A percentile compares a stretch with the other conserved stretches of the same genome.
These are phyloP conservation scores for Fusarium bulbicola DNA, from an alignment of 2,329 filamentous ascomycete species.

Conservation along the genomic window DNA sequence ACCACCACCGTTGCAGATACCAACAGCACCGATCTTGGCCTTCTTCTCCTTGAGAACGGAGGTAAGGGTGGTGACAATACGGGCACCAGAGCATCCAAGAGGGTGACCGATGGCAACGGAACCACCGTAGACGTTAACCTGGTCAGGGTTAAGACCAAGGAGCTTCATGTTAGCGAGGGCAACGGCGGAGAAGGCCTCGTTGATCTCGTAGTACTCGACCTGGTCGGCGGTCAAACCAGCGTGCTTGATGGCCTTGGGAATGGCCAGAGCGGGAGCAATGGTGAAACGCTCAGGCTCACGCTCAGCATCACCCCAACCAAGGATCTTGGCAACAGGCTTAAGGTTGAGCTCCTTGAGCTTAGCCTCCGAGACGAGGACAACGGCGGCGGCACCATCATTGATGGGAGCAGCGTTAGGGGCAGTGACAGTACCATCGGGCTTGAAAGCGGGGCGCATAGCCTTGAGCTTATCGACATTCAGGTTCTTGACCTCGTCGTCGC, in stretches of 20 bases:
- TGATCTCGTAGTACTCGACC: constrained; percentile 97
- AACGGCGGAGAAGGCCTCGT: constrained; percentile 98
- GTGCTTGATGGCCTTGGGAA: constrained; percentile 97
- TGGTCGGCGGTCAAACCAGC: constrained; percentile 80
- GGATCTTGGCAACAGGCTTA: constrained; percentile 94
- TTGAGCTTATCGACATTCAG: constrained; percentile 85
- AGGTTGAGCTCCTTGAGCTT: constrained; percentile 92
- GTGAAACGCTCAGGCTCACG: constrained; percentile 95
- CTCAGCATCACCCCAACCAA: constrained; percentile 95
- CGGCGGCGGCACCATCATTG: constrained; percentile 91
- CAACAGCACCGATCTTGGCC: constrained; percentile 91
- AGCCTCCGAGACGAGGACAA: constrained; percentile 92
- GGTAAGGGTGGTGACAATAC: constrained; percentile 90
- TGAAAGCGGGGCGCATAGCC: constrained; percentile 84
- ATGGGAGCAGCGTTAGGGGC: constrained; percentile 96
- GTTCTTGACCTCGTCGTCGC: constrained; percentile 97
- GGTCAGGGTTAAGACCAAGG: constrained; percentile 79
- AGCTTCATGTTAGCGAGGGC: constrained; percentile 97
- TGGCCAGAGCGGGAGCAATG: constrained; percentile 89
- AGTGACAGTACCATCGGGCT: constrained; percentile 87
- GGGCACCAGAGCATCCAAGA: constrained; percentile 90
- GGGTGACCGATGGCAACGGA: constrained; percentile 96
- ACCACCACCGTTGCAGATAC: constrained; percentile 98
- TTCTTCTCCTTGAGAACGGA: constrained; percentile 90
- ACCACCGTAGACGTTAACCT: constrained; percentile 95